These are phyloP conservation scores for Carex parvula DNA, from an alignment of 176 grass and related monocot species.

Conservation along the genomic window DNA sequence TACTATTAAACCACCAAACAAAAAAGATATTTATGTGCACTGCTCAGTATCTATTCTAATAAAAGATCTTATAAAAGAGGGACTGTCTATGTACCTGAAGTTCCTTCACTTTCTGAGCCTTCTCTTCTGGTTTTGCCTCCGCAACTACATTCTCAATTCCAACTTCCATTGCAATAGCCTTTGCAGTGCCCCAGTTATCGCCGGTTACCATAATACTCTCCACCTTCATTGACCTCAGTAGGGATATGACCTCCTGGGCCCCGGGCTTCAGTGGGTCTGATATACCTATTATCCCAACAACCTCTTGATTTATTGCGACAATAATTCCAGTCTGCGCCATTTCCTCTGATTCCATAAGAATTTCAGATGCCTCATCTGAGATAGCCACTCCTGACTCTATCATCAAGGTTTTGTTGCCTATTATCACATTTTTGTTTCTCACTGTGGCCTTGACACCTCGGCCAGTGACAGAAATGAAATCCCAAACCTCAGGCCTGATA, in stretches of 20 bases:
- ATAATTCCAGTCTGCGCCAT: slow-evolving; percentile 71
- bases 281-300: slow-evolving; percentile 68
- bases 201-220: slow-evolving; percentile 97
- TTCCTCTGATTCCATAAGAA: slow-evolving; percentile 67
- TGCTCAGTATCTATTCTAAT: not conserved
- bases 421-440: slow-evolving; percentile 39
- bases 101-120: slow-evolving; percentile 80
- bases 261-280: slow-evolving; percentile 82
- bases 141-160: slow-evolving; percentile 75
- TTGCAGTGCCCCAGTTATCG: slow-evolving; percentile 95
- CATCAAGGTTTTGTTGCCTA: slow-evolving; percentile 90
- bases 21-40: not conserved
- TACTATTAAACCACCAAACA: not conserved
- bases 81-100: slow-evolving; percentile 53
- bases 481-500: slow-evolving; percentile 59
- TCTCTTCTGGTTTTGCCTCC: slow-evolving; percentile 82
- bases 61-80: not conserved
- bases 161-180: slow-evolving; percentile 67
- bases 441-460: slow-evolving; percentile 64
- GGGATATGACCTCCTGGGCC: slow-evolving; percentile 63
- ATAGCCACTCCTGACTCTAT: slow-evolving; percentile 47
- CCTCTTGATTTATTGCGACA: slow-evolving; percentile 56
- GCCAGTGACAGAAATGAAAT: slow-evolving; percentile 75
- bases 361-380: slow-evolving; percentile 54
- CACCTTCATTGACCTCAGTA: slow-evolving; percentile 76